Conservation (phyloP, 192 early-diverging fungal genomes). For the Podila horticola region DNA sequence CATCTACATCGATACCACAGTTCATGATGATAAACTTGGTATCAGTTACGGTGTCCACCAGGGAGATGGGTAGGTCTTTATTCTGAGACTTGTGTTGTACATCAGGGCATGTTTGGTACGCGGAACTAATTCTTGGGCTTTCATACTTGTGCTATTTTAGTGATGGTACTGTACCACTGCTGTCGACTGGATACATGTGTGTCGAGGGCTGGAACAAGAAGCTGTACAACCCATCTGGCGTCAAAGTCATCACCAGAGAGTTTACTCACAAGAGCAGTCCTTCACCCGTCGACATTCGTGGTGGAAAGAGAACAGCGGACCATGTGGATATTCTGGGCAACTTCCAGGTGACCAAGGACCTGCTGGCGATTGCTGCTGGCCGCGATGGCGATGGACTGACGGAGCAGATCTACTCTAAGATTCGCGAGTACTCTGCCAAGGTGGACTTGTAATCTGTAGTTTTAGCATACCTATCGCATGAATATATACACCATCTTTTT, state of each 20-base stretch:
- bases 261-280: slow-evolving; percentile 66
- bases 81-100: neutral
- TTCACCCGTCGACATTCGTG: slow-evolving; percentile 72
- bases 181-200: slow-evolving; percentile 93
- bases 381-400: slow-evolving; percentile 42
- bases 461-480: neutral
- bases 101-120: neutral
- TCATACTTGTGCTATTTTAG: slow-evolving; percentile 52
- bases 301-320: slow-evolving; percentile 80
- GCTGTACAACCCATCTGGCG: slow-evolving; percentile 83
- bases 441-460: slow-evolving; percentile 25
- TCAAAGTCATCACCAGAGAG: slow-evolving; percentile 78
- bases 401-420: slow-evolving; percentile 53
- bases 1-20: slow-evolving; percentile 64
- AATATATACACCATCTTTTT: neutral
- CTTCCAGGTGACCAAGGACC: slow-evolving; percentile 66
- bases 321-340: slow-evolving; percentile 93
- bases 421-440: slow-evolving; percentile 50
- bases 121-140: neutral
- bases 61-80: slow-evolving; percentile 71
- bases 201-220: slow-evolving; percentile 81
- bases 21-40: slow-evolving; percentile 64
- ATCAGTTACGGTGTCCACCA: slow-evolving; percentile 76
- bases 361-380: slow-evolving; percentile 50
- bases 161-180: slow-evolving; percentile 89